These are phyloP conservation scores for Ammopiptanthus mongolicus DNA, from an alignment of 306 rosid species.

Conservation along the genomic window DNA sequence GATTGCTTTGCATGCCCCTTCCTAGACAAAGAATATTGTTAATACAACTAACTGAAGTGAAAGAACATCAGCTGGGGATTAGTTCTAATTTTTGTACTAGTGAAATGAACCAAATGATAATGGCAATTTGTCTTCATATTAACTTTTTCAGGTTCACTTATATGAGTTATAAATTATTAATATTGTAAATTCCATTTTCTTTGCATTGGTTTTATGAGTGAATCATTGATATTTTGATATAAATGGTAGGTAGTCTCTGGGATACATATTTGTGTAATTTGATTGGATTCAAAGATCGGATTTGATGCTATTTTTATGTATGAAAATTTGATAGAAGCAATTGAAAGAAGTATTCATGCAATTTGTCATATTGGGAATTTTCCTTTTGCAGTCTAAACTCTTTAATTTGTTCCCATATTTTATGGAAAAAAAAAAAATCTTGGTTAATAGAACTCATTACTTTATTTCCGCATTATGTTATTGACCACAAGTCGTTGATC, in stretches of 20 bases:
- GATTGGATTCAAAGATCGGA: not conserved
- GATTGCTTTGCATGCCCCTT: conserved; percentile 15
- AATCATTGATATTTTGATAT: conserved; percentile 3
- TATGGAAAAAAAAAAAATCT: not conserved
- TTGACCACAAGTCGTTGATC: not conserved
- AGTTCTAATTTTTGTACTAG: not conserved
- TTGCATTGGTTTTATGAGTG: not conserved
- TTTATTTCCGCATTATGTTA: not conserved
- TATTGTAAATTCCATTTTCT: not conserved
- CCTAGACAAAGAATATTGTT: not conserved
- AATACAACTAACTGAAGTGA: not conserved
- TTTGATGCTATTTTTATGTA: not conserved
- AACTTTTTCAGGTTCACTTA: not conserved
- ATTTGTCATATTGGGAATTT: not conserved
- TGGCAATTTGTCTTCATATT: not conserved
- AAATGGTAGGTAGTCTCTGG: not conserved
- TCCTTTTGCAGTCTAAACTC: not conserved
- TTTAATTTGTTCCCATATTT: not conserved
- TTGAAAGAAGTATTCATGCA: not conserved
- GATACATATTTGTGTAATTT: not conserved
- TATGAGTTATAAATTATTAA: not conserved
- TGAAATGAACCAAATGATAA: not conserved
- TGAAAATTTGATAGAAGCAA: conserved; percentile 7
- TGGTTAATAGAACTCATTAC: not conserved
- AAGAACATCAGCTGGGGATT: not conserved